Evolutionary conservation across 768 basidiomycete genomes (phyloP).

Genomic region (Panellus pusillus): DNA sequence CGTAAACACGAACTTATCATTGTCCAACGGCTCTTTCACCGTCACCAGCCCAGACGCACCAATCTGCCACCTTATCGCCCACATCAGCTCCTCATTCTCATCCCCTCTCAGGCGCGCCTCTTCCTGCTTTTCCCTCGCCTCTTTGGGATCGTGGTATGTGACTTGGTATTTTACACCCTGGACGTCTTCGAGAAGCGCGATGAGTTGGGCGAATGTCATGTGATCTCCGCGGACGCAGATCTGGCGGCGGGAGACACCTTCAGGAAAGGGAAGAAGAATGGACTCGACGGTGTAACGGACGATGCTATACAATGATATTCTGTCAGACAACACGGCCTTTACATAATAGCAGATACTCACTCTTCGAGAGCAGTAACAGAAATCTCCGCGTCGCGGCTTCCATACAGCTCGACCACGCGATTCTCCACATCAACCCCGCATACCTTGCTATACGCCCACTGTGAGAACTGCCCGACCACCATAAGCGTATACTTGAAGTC

Average conservation of each 20-base stretch:
- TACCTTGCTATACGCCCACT: slow-evolving; percentile 1
- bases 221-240: slow-evolving; percentile 7
- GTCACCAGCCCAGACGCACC: background rate
- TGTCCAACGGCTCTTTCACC: slow-evolving; percentile 1
- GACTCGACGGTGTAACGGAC: slow-evolving; percentile 13
- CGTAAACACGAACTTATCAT: slow-evolving; percentile 5
- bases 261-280: slow-evolving; percentile 5
- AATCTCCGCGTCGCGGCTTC: slow-evolving; percentile 3
- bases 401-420: background rate
- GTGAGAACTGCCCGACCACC: slow-evolving; percentile 1
- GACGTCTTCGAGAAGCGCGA: slow-evolving; percentile 5
- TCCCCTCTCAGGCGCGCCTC: slow-evolving; percentile 4
- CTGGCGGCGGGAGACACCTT: background rate
- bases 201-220: background rate
- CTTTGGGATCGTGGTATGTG: background rate
- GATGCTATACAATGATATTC: background rate
- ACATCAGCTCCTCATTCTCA: slow-evolving; percentile 1
- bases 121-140: slow-evolving; percentile 4
- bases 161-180: slow-evolving; percentile 5
- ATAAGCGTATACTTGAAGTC: slow-evolving; percentile 10
- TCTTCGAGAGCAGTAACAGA: slow-evolving; percentile 2
- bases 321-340: too few relatives aligned
- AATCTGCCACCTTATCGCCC: background rate
- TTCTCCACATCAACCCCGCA: slow-evolving; percentile 1
- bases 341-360: background rate